These are phyloP conservation scores for Triangularia verruculosa DNA, from an alignment of 2,329 filamentous ascomycete species.

Conservation along the genomic window DNA sequence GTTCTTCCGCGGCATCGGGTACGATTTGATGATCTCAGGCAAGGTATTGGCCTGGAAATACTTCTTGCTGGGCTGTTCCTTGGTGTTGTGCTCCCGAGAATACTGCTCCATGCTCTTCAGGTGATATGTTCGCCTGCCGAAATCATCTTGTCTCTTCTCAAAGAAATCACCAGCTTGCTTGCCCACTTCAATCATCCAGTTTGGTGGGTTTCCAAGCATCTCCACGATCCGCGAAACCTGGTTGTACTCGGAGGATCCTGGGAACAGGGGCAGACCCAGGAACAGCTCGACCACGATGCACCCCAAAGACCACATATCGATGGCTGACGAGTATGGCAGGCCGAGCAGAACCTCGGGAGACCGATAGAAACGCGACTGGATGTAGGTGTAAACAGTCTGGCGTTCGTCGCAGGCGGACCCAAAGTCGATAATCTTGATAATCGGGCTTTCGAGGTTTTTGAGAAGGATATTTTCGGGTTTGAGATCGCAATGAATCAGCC, in stretches of 20 bases:
- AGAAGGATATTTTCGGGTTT: slow-evolving; percentile 97
- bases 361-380: slow-evolving; percentile 96
- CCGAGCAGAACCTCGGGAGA: slow-evolving; percentile 96
- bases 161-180: slow-evolving; percentile 98
- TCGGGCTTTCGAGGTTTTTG: slow-evolving; percentile 97
- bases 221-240: slow-evolving; percentile 96
- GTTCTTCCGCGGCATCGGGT: slow-evolving; percentile 97
- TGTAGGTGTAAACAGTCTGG: slow-evolving; percentile 98
- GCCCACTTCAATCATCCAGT: slow-evolving; percentile 99
- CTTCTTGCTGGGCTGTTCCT: slow-evolving; percentile 99
- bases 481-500: slow-evolving; percentile 94
- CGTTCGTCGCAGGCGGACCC: slow-evolving; percentile 97
- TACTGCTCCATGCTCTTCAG: slow-evolving; percentile 98
- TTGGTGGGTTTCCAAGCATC: slow-evolving; percentile 94
- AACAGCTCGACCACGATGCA: slow-evolving; percentile 99
- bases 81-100: slow-evolving; percentile 88
- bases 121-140: slow-evolving; percentile 83
- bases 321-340: slow-evolving; percentile 93
- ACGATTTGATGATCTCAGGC: slow-evolving; percentile 95
- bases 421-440: slow-evolving; percentile 99
- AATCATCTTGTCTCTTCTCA: slow-evolving; percentile 88
- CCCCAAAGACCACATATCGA: slow-evolving; percentile 99
- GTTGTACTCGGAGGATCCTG: slow-evolving; percentile 97
- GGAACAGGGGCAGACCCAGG: slow-evolving; percentile 88
- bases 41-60: slow-evolving; percentile 94